Evolutionary conservation across 306 rosid genomes (phyloP).

Genomic region (Styphnolobium japonicum): DNA sequence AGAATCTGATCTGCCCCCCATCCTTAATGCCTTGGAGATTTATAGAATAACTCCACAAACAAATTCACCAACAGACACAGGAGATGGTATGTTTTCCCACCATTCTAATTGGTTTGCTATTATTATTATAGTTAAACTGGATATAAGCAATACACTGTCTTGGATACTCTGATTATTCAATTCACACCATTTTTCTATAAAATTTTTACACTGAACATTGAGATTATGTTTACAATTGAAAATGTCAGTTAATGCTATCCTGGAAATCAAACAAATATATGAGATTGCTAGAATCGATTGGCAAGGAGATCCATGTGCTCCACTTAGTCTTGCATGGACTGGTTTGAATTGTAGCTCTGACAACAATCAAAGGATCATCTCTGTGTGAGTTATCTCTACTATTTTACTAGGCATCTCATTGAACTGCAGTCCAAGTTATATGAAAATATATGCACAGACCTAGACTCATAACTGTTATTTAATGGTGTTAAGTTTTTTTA

Average conservation of each 20-base stretch:
- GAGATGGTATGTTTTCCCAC: neutral
- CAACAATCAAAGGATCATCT: conserved; percentile 26
- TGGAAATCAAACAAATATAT: neutral
- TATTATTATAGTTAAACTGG: neutral
- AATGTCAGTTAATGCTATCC: neutral
- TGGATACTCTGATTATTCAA: neutral
- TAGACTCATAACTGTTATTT: neutral
- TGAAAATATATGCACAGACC: neutral
- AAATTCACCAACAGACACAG: neutral
- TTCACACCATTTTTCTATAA: neutral
- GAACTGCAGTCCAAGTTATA: neutral
- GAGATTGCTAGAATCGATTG: neutral
- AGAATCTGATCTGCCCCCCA: conserved; percentile 37
- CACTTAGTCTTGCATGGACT: conserved; percentile 11
- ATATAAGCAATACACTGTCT: neutral
- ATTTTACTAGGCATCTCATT: neutral
- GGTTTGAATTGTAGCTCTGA: conserved; percentile 23
- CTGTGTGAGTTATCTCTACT: conserved; percentile 21
- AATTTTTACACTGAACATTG: neutral
- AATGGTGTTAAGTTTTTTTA: no score
- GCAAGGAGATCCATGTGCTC: conserved; percentile 45
- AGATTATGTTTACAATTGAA: neutral
- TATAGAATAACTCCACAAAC: neutral
- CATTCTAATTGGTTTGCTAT: neutral
- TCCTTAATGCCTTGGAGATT: conserved; percentile 39